Evolutionary conservation across 306 rosid species (phyloP).

Genomic region (Canavalia gladiata): DNA sequence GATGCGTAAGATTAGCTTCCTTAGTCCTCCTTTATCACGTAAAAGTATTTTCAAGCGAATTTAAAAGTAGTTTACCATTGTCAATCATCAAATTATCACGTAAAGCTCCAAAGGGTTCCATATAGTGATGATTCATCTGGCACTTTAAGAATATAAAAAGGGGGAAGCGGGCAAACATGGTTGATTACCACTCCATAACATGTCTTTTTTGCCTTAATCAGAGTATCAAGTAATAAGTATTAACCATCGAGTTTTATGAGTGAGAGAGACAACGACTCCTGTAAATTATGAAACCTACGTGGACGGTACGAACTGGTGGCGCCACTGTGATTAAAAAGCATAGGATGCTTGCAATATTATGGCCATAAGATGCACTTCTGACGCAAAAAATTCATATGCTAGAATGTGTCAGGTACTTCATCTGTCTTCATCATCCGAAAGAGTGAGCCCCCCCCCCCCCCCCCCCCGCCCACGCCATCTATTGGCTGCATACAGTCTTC

Average conservation of each 20-base stretch:
- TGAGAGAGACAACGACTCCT: background rate
- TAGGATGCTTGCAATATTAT: conserved; percentile 41
- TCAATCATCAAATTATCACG: background rate
- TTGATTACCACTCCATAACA: background rate
- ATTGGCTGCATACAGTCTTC: background rate
- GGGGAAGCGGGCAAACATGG: background rate
- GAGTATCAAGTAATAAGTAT: background rate
- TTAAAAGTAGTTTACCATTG: background rate
- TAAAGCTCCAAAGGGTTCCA: background rate
- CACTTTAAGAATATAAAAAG: background rate
- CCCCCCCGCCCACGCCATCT: background rate
- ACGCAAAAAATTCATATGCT: background rate
- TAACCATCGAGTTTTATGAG: background rate
- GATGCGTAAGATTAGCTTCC: conserved; percentile 1
- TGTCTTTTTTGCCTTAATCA: background rate
- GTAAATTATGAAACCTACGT: conserved; percentile 6
- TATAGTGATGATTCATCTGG: conserved; percentile 21
- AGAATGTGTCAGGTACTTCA: conserved; percentile 15
- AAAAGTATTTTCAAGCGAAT: background rate
- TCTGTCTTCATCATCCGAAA: conserved; percentile 28
- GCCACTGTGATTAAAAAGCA: conserved; percentile 14
- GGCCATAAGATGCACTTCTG: conserved; percentile 28
- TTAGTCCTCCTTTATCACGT: too few relatives aligned
- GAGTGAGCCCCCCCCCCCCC: conserved; percentile 7
- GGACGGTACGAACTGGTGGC: conserved; percentile 8